A percentile compares a stretch with the other conserved stretches of the same genome.
These are phyloP conservation scores for Leccinum truebloodii DNA, from an alignment of 768 basidiomycete species.

Conservation along the genomic window DNA sequence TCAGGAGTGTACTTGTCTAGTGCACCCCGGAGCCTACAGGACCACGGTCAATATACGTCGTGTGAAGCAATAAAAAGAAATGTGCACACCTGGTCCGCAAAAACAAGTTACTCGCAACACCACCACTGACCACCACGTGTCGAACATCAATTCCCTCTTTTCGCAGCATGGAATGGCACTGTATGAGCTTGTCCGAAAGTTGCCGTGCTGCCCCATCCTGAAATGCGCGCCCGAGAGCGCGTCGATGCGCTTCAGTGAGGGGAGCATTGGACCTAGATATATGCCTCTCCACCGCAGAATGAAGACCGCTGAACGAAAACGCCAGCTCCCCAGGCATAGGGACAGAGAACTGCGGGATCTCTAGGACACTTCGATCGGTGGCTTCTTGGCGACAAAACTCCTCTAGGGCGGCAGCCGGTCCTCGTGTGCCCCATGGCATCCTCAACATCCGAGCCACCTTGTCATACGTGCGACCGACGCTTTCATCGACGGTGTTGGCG, in stretches of 20 bases:
- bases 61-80: neutral
- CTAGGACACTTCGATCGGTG: constrained; percentile 25
- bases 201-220: constrained; percentile 72
- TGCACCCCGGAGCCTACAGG: constrained; percentile 34
- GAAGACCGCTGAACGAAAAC: constrained; percentile 78
- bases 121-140: constrained; percentile 83
- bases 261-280: constrained; percentile 42
- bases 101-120: constrained; percentile 85
- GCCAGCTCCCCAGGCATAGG: neutral
- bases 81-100: constrained; percentile 60
- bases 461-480: constrained; percentile 81
- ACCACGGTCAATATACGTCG: neutral
- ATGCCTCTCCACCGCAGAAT: constrained; percentile 65
- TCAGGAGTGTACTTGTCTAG: constrained; percentile 30
- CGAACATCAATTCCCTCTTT: constrained; percentile 47
- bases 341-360: constrained; percentile 35
- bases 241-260: constrained; percentile 30
- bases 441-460: constrained; percentile 73
- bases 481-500: constrained; percentile 72
- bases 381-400: constrained; percentile 49
- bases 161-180: constrained; percentile 40
- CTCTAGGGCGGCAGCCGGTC: constrained; percentile 84
- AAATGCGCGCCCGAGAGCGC: constrained; percentile 65
- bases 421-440: constrained; percentile 61
- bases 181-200: constrained; percentile 68